Conservation (phyloP, 2,329 filamentous ascomycete genomes). For the Aureobasidium musti region DNA sequence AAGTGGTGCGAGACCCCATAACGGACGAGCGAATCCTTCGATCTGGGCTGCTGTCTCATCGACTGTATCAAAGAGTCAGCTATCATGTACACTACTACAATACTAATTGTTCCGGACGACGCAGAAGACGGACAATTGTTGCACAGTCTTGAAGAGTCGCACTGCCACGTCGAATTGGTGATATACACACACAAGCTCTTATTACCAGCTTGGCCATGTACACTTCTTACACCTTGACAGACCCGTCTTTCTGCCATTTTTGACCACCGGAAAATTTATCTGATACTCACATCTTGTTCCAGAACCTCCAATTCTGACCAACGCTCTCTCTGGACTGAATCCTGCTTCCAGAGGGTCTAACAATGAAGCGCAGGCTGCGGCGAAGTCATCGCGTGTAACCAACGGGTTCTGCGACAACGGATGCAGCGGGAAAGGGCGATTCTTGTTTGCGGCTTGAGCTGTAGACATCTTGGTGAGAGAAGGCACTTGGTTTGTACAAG, state of each 20-base stretch:
- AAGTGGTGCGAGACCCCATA: slow-evolving; percentile 73
- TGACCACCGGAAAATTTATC: background rate
- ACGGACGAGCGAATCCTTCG: slow-evolving; percentile 71
- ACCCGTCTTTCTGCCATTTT: background rate
- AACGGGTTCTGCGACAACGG: slow-evolving; percentile 49
- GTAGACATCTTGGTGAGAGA: slow-evolving; percentile 29
- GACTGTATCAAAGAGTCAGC: slow-evolving; percentile 44
- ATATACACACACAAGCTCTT: background rate
- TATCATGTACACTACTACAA: background rate
- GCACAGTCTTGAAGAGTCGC: background rate
- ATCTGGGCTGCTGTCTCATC: slow-evolving; percentile 76
- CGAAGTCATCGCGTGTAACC: slow-evolving; percentile 46
- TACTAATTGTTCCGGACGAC: background rate
- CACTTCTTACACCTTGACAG: background rate
- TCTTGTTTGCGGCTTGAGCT: slow-evolving; percentile 41
- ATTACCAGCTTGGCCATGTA: slow-evolving; percentile 8
- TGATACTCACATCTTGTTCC: slow-evolving; percentile 62
- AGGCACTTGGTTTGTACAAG: background rate
- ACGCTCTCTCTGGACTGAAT: slow-evolving; percentile 66
- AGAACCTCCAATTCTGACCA: slow-evolving; percentile 68
- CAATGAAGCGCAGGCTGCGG: slow-evolving; percentile 52
- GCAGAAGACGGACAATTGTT: background rate
- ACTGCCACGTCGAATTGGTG: background rate
- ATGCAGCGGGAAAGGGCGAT: slow-evolving; percentile 47
- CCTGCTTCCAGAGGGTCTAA: slow-evolving; percentile 71